Base-by-base conservation (phyloP, 306 rosid species). In the Alnus glutinosa region DNA sequence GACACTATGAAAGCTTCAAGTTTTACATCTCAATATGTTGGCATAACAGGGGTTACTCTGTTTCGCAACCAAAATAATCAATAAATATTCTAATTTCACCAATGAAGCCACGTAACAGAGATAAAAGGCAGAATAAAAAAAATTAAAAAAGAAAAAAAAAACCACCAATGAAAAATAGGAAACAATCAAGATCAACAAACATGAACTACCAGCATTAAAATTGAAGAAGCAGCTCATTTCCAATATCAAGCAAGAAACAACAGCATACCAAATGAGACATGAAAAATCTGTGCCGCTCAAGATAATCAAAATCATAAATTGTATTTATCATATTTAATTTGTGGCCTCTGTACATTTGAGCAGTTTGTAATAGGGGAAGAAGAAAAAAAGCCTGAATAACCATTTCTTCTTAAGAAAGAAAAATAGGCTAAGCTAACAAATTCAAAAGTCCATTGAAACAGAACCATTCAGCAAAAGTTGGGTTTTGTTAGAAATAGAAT, bases 241-340 rank as follows among this genome's bases (percentile, higher is more conserved):
- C 66, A 70, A 82, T 47, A 57, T 79, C 76, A 68, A 68, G 52
- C 66, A 61, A 51, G 46, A 44, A 23, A 51, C 12, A 7, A 34
- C 48, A n/a, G n/a, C n/a, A n/a, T n/a, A n/a, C n/a, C n/a, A n/a
- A n/a, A n/a, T n/a, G n/a, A n/a, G n/a, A n/a, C n/a, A n/a, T n/a
- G n/a, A n/a, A n/a, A n/a, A n/a, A n/a, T n/a, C n/a, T n/a, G n/a
- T n/a, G n/a, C n/a, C n/a, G n/a, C n/a, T n/a, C n/a, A n/a, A n/a
- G n/a, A n/a, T n/a, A n/a, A n/a, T n/a, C n/a, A n/a, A 23, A 23
- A 23, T 23, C 28, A 23, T 23, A 23, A 23, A 23, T 23, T 0
- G 0, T 23, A 23, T 23, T 23, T 23, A 23, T 23, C 28, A 23
- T 23, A 23, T 23, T 23, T 23, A 23, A 23, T 23, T 23, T 23